Percentiles rank a stretch among this genome's conserved stretches.
phyloP scores from a whole-genome alignment of 176 grass and related monocot genomes.

The Paspalum vaginatum region DNA sequence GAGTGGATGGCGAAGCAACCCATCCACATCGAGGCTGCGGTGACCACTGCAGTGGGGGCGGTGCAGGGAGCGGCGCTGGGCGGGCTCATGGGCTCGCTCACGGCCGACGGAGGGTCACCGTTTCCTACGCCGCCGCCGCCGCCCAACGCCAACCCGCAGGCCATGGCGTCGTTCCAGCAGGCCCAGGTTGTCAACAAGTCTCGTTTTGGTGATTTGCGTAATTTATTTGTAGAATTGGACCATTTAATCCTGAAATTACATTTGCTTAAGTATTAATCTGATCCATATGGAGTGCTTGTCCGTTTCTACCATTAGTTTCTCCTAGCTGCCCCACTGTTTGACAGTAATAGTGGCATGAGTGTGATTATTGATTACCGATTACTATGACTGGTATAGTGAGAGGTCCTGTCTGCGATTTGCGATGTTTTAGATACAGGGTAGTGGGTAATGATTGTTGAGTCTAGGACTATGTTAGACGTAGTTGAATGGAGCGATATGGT shows the following conservation, averaged over 20 bases:
- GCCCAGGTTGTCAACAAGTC: constrained; percentile 59
- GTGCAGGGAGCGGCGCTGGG: constrained; percentile 68
- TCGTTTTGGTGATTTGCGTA: neutral
- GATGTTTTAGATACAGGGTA: neutral
- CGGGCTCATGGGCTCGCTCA: constrained; percentile 63
- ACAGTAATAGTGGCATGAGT: neutral
- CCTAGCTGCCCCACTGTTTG: neutral
- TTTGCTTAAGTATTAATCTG: neutral
- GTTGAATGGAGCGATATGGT: neutral
- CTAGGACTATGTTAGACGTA: neutral
- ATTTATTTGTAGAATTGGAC: constrained; percentile 10
- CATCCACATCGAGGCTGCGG: constrained; percentile 62
- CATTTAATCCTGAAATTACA: neutral
- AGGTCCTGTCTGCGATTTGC: neutral
- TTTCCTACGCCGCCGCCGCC: constrained; percentile 49
- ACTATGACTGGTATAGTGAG: neutral
- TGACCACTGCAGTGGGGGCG: constrained; percentile 59
- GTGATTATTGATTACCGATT: neutral
- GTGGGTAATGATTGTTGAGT: neutral
- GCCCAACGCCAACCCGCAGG: constrained; percentile 54
- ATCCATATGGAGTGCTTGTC: neutral
- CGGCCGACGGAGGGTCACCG: constrained; percentile 50
- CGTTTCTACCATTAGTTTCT: neutral
- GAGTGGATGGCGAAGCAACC: constrained; percentile 80
- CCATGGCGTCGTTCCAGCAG: constrained; percentile 69